Conservation (phyloP, 1,139 yeast species). For the Maudiozyma humilis region DNA sequence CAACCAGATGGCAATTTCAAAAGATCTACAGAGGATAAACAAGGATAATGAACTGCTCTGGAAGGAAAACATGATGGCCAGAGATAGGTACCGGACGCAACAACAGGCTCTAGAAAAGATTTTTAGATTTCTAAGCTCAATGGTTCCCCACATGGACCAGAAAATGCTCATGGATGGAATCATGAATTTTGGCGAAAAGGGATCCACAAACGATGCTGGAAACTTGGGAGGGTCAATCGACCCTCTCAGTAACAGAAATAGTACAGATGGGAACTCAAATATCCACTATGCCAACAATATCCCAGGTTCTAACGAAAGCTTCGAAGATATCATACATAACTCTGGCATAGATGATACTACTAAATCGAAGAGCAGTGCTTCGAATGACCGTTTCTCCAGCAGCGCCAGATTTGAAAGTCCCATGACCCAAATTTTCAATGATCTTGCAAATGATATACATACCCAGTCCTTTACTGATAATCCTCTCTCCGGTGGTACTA, state of each 20-base stretch:
- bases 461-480: neutral
- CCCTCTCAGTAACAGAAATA: slow-evolving; percentile 6
- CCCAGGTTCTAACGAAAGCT: neutral
- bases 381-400: too few species aligned
- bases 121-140: slow-evolving; percentile 75
- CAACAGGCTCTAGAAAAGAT: slow-evolving; percentile 84
- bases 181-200: slow-evolving; percentile 7
- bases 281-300: neutral
- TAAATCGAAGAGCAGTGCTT: too few species aligned
- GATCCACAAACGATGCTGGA: slow-evolving; percentile 7
- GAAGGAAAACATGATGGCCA: slow-evolving; percentile 75
- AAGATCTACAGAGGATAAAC: slow-evolving; percentile 72
- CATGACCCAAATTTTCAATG: slow-evolving; percentile 1
- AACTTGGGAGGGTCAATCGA: too few species aligned
- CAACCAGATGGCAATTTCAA: slow-evolving; percentile 73
- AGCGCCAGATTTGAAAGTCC: slow-evolving; percentile 1
- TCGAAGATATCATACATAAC: neutral
- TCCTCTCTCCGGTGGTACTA: neutral
- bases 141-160: slow-evolving; percentile 52
- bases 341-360: neutral
- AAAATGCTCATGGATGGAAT: slow-evolving; percentile 36
- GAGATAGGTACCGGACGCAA: slow-evolving; percentile 81
- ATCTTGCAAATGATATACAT: neutral
- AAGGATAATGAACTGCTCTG: slow-evolving; percentile 85
- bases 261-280: neutral